A percentile compares a stretch with the other conserved stretches of the same genome.
These are phyloP conservation scores for Meyerozyma athensensis DNA, from an alignment of 1,139 yeast species.

Conservation along the genomic window DNA sequence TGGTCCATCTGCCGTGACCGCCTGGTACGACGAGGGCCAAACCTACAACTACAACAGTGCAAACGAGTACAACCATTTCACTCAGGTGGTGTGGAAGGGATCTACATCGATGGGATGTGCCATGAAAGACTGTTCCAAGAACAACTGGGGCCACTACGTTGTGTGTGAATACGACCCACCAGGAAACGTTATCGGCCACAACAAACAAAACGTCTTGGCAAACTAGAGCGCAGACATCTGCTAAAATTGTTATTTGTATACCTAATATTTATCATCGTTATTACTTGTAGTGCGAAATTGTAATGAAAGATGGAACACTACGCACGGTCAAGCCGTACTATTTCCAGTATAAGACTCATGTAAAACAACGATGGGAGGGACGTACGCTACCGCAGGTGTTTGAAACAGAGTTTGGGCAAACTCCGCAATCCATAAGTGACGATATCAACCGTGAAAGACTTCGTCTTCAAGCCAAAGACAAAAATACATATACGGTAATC, in stretches of 20 bases:
- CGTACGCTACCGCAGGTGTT: conserved; percentile 40
- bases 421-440: conserved; percentile 16
- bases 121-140: conserved; percentile 30
- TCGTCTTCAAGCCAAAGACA: background rate
- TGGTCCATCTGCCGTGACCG: conserved; percentile 20
- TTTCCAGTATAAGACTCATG: conserved; percentile 32
- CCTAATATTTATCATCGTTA: background rate
- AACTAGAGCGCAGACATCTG: background rate
- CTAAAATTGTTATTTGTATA: background rate
- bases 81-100: conserved; percentile 79
- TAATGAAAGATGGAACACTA: conserved; percentile 29
- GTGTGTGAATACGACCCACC: conserved; percentile 15
- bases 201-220: conserved; percentile 10
- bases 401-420: conserved; percentile 41
- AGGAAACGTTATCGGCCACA: conserved; percentile 12
- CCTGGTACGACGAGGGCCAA: conserved; percentile 22
- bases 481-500: conserved; percentile 11
- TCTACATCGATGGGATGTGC: conserved; percentile 76
- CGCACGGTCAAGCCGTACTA: conserved; percentile 47
- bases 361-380: conserved; percentile 48
- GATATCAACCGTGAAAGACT: conserved; percentile 18
- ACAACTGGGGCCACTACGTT: conserved; percentile 12
- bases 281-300: background rate
- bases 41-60: conserved; percentile 13
- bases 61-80: conserved; percentile 61